Conservation (phyloP, 805 yeast species). For the Pichia sporocuriosa region DNA sequence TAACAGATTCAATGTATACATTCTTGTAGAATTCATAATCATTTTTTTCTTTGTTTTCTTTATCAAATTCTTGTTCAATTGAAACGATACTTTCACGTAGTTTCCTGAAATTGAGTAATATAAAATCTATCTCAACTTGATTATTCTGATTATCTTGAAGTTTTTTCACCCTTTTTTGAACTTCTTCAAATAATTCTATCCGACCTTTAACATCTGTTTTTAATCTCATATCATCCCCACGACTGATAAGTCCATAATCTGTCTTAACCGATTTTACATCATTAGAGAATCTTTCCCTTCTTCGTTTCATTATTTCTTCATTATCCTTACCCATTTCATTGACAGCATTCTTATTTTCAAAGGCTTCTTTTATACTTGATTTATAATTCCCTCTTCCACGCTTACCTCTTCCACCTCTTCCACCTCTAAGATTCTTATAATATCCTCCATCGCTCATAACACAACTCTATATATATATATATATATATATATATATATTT, state of each 20-base stretch:
- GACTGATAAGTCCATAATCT: conserved; percentile 49
- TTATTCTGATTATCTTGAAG: neutral
- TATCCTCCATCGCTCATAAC: too few relatives aligned
- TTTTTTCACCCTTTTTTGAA: conserved; percentile 25
- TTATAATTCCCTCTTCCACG: neutral
- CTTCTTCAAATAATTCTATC: conserved; percentile 32
- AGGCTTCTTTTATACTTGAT: neutral
- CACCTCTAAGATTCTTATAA: too few relatives aligned
- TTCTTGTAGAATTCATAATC: conserved; percentile 28
- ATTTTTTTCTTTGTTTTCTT: conserved; percentile 29
- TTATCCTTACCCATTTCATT: neutral
- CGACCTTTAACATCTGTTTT: conserved; percentile 40
- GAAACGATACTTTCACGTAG: conserved; percentile 48
- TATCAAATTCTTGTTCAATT: neutral
- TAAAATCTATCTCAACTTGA: conserved; percentile 20
- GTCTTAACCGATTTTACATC: conserved; percentile 16
- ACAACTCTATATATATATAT: too few relatives aligned
- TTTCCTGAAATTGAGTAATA: conserved; percentile 39
- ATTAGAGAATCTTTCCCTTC: conserved; percentile 27
- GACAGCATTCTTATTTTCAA: neutral
- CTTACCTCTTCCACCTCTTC: neutral
- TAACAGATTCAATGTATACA: neutral
- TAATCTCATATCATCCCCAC: conserved; percentile 50
- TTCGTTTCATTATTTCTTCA: conserved; percentile 15
- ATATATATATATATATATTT: too few relatives aligned